phyloP scores from a whole-genome alignment of 2,329 filamentous ascomycete species.

The Harringtonia aguacate region DNA sequence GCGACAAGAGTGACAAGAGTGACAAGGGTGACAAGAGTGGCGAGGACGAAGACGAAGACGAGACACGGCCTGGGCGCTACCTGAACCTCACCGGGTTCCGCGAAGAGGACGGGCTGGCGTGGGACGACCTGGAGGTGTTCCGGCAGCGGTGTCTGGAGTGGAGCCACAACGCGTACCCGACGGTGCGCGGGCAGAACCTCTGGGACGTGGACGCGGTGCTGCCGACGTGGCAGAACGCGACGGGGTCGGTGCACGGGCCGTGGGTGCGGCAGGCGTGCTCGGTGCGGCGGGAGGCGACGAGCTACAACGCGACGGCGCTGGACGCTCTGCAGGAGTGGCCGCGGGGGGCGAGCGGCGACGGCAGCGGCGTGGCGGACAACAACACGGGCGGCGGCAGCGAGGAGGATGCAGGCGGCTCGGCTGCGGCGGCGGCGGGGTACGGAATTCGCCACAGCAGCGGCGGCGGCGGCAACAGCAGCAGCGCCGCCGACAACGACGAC shows the following conservation, averaged over 20 bases:
- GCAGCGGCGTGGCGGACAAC: background rate
- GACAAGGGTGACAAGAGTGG: too few species aligned
- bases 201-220: constrained; percentile 19
- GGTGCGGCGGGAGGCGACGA: constrained; percentile 32
- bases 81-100: constrained; percentile 72
- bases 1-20: too few species aligned
- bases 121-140: constrained; percentile 61
- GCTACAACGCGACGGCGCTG: constrained; percentile 54
- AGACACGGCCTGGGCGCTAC: constrained; percentile 24
- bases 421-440: background rate
- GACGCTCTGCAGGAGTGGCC: constrained; percentile 58
- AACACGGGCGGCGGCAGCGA: background rate
- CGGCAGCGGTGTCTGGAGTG: constrained; percentile 53
- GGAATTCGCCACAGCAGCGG: background rate
- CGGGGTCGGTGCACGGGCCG: constrained; percentile 64
- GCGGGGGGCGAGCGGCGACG: constrained; percentile 24
- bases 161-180: constrained; percentile 38
- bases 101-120: constrained; percentile 62
- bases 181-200: constrained; percentile 11
- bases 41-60: too few species aligned
- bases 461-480: background rate
- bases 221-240: constrained; percentile 66
- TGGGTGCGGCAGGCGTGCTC: constrained; percentile 54
- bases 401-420: background rate
- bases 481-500: background rate